phyloP scores from a whole-genome alignment of 441 rosid genomes.

The Corymbia calophylla region DNA sequence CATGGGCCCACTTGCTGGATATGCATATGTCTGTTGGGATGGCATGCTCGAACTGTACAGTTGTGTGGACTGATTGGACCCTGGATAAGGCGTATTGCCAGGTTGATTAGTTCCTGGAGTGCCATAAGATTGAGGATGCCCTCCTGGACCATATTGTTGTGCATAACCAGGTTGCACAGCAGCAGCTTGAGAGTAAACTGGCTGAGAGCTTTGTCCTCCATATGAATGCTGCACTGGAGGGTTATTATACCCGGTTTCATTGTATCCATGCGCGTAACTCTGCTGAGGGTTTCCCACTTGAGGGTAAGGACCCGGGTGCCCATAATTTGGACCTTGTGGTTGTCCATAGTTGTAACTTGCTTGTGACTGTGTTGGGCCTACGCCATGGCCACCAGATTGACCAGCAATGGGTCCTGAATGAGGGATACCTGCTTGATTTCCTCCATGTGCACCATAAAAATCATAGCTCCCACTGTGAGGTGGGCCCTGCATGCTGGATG shows the following conservation, averaged over 20 bases:
- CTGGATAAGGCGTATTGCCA: constrained; percentile 62
- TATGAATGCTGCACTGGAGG: constrained; percentile 48
- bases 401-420: constrained; percentile 26
- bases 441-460: constrained; percentile 68
- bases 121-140: constrained; percentile 56
- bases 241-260: constrained; percentile 46
- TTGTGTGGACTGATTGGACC: constrained; percentile 36
- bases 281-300: constrained; percentile 45
- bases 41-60: constrained; percentile 43
- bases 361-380: constrained; percentile 44
- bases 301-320: constrained; percentile 48
- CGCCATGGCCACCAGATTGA: constrained; percentile 27
- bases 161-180: constrained; percentile 55
- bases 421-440: constrained; percentile 28
- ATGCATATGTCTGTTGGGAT: constrained; percentile 65
- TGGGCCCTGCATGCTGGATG: constrained; percentile 43
- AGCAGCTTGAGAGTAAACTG: constrained; percentile 41
- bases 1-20: constrained; percentile 43
- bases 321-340: constrained; percentile 56
- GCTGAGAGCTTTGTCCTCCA: constrained; percentile 50
- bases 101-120: constrained; percentile 59
- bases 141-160: constrained; percentile 67
- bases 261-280: constrained; percentile 61
- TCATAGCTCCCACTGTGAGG: constrained; percentile 57
- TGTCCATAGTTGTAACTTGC: constrained; percentile 59